Conservation (phyloP, 805 yeast genomes). For the Zygosaccharomyces gambellarensis region DNA sequence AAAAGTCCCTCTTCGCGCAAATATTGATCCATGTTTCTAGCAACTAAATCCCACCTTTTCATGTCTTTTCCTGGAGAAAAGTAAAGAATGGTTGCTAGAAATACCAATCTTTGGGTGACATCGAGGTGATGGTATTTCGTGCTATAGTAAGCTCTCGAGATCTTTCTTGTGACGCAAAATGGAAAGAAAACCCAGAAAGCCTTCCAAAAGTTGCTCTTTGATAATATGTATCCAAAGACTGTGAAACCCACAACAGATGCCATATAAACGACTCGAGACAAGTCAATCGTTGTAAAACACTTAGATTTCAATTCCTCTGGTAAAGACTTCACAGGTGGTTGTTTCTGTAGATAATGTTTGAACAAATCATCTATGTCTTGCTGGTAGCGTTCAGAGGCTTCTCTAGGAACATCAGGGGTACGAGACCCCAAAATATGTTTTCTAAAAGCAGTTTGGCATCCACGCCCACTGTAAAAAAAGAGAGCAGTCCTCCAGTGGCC, state of each 20-base stretch:
- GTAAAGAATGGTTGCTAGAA: not conserved
- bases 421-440: not conserved
- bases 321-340: not conserved
- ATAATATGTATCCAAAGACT: not conserved
- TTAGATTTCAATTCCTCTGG: not conserved
- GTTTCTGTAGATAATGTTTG: not conserved
- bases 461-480: not conserved
- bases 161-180: not conserved
- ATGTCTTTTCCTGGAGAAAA: not conserved
- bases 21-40: not conserved
- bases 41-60: constrained; percentile 3
- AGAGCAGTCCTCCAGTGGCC: constrained; percentile 3
- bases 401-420: not conserved
- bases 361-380: not conserved
- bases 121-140: not conserved
- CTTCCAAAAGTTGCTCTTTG: not conserved
- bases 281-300: not conserved
- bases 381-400: not conserved
- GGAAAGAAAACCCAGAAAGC: not conserved
- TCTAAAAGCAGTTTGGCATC: constrained; percentile 1
- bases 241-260: not conserved
- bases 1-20: not conserved
- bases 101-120: not conserved
- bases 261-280: not conserved
- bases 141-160: not conserved